phyloP scores from a whole-genome alignment of 805 yeast genomes.

The Candida pseudoglaebosa region DNA sequence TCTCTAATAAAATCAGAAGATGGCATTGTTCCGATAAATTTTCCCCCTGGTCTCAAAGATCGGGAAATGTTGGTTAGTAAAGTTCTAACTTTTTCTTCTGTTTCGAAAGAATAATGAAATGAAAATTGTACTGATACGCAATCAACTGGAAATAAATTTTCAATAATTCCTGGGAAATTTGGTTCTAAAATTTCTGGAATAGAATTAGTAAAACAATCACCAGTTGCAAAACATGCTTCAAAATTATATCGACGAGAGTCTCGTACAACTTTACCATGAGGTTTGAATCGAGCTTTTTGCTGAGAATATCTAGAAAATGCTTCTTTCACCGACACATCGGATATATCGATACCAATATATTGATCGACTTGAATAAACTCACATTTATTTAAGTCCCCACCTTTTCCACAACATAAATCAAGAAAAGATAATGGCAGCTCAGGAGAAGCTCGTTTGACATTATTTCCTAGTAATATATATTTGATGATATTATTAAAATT shows the following conservation, averaged over 20 bases:
- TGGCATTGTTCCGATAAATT: constrained; percentile 91
- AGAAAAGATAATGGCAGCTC: constrained; percentile 45
- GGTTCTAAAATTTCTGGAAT: constrained; percentile 62
- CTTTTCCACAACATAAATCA: constrained; percentile 96
- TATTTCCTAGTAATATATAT: constrained; percentile 74
- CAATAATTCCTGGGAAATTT: constrained; percentile 56
- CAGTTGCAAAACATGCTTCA: constrained; percentile 82
- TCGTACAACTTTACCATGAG: constrained; percentile 18
- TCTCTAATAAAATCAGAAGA: constrained; percentile 78
- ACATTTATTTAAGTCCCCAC: constrained; percentile 94
- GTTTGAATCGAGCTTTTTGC: constrained; percentile 41
- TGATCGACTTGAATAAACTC: constrained; percentile 68
- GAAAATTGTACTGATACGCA: constrained; percentile 89
- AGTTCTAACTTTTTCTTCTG: constrained; percentile 72
- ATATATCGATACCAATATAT: constrained; percentile 87
- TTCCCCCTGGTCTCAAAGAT: constrained; percentile 77
- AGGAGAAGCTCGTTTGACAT: constrained; percentile 35
- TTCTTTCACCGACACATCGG: constrained; percentile 82
- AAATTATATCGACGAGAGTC: constrained; percentile 52
- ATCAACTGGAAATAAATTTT: constrained; percentile 77
- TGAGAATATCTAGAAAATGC: constrained; percentile 71
- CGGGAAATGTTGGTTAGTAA: constrained; percentile 71
- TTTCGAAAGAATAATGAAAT: constrained; percentile 89
- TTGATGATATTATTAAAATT: constrained; percentile 91
- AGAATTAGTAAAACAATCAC: constrained; percentile 79